A percentile compares a stretch with the other conserved stretches of the same genome.
phyloP scores from a whole-genome alignment of 2,329 filamentous ascomycete species.

The Lasiodiplodia citricola region DNA sequence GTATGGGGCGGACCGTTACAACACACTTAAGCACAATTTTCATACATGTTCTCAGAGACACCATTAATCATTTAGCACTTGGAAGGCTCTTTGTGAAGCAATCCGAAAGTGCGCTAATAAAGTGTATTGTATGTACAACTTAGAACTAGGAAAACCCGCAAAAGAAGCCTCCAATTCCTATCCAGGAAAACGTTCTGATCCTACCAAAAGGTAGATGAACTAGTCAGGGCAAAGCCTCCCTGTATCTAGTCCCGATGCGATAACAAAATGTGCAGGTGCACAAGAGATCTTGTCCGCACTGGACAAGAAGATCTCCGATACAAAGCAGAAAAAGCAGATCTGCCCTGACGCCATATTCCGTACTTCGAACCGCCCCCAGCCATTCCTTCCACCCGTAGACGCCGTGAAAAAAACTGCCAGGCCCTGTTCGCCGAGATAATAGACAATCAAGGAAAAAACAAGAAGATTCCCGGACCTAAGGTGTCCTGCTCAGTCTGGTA shows the following conservation, averaged over 20 bases:
- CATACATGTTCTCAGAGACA: not conserved
- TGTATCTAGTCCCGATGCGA: not conserved
- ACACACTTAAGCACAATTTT: not conserved
- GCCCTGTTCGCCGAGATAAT: not conserved
- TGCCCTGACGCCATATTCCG: not conserved
- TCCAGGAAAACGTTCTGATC: not conserved
- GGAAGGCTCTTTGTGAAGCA: not conserved
- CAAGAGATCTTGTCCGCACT: not conserved
- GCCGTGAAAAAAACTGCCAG: not conserved
- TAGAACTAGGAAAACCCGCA: not conserved
- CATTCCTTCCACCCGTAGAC: not conserved
- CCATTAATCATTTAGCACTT: not conserved
- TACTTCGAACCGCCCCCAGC: not conserved
- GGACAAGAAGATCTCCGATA: not conserved
- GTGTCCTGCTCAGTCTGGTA: not conserved
- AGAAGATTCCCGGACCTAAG: not conserved
- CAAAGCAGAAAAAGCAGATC: conserved; percentile 3
- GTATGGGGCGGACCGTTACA: too few relatives aligned
- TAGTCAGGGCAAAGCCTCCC: not conserved
- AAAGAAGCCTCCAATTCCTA: conserved; percentile 1
- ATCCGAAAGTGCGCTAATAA: not conserved
- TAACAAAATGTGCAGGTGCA: not conserved
- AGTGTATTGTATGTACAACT: conserved; percentile 7
- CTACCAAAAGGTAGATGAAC: not conserved
- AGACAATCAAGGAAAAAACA: not conserved